Evolutionary conservation across 176 grass and related monocot genomes (phyloP).

Genomic region (Paspalum notatum): DNA sequence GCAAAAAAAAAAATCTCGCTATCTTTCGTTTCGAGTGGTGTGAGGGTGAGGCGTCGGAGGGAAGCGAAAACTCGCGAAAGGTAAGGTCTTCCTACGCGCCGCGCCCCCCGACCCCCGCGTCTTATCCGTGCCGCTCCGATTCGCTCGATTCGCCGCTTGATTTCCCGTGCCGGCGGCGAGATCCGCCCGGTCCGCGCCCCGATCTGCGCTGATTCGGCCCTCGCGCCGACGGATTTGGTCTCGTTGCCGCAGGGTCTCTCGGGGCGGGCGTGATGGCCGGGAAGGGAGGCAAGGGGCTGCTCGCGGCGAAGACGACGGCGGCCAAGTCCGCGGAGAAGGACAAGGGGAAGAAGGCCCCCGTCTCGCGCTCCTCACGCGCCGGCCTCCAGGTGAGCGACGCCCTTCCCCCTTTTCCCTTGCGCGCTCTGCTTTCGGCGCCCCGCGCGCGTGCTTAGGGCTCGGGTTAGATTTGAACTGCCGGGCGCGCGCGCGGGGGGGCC

Average conservation of each 20-base stretch:
- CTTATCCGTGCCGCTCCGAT: slow-evolving; percentile 36
- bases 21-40: neutral
- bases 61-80: slow-evolving; percentile 35
- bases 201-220: slow-evolving; percentile 44
- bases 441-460: slow-evolving; percentile 11
- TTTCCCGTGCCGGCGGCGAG: neutral
- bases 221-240: slow-evolving; percentile 25
- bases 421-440: neutral
- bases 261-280: slow-evolving; percentile 52
- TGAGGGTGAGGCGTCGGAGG: neutral
- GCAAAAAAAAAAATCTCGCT: slow-evolving; percentile 26
- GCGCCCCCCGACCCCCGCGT: neutral
- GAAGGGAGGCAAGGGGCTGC: slow-evolving; percentile 65
- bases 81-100: slow-evolving; percentile 25
- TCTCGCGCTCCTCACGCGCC: slow-evolving; percentile 70
- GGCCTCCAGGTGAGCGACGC: slow-evolving; percentile 56
- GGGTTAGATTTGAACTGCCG: slow-evolving; percentile 7
- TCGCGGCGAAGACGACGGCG: slow-evolving; percentile 75
- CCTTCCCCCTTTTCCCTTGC: neutral
- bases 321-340: slow-evolving; percentile 70
- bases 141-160: neutral
- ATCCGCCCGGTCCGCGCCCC: slow-evolving; percentile 33
- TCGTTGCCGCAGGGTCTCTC: slow-evolving; percentile 23
- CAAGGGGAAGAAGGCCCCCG: slow-evolving; percentile 73
- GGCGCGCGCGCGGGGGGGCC: neutral